Conservation (phyloP, 768 basidiomycete genomes). For the Stropharia rugosoannulata region DNA sequence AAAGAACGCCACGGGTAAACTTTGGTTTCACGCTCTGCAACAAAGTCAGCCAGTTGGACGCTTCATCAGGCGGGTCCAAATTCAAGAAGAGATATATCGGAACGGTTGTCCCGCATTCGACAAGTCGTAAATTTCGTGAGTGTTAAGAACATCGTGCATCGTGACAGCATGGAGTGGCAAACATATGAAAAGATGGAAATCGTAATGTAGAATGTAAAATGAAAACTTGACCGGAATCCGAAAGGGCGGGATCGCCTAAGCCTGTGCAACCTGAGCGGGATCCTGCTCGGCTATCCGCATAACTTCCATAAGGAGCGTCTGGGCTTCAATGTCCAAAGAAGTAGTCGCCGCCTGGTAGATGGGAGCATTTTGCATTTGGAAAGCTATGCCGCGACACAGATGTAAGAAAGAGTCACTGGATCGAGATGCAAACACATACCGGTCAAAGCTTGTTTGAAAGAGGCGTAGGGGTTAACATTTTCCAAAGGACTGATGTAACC, state of each 20-base stretch:
- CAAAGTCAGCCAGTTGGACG: background rate
- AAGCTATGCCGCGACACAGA: slow-evolving; percentile 39
- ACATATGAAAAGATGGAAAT: background rate
- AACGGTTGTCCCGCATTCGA: background rate
- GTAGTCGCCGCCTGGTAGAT: slow-evolving; percentile 77
- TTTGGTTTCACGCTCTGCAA: background rate
- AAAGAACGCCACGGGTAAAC: background rate
- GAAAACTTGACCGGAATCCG: slow-evolving; percentile 6
- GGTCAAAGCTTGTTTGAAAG: slow-evolving; percentile 78
- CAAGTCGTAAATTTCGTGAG: slow-evolving; percentile 11
- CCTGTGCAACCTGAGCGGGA: slow-evolving; percentile 16
- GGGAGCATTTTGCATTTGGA: slow-evolving; percentile 71
- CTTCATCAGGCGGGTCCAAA: background rate
- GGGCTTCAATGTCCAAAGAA: slow-evolving; percentile 68
- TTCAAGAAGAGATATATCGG: slow-evolving; percentile 6
- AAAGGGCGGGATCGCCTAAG: slow-evolving; percentile 13
- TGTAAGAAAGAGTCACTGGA: background rate
- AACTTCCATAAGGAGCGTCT: slow-evolving; percentile 81
- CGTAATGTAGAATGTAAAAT: background rate
- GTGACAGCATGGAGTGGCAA: background rate
- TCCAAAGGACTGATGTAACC: slow-evolving; percentile 86
- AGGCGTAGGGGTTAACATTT: slow-evolving; percentile 69
- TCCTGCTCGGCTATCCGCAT: slow-evolving; percentile 68
- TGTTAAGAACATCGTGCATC: slow-evolving; percentile 1
- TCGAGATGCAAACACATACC: slow-evolving; percentile 38